Evolutionary conservation across 371 early-diverging fungal genomes (phyloP), one percentile per base, ranked within the genome.

Genomic region (Apophysomyces ossiformis): DNA sequence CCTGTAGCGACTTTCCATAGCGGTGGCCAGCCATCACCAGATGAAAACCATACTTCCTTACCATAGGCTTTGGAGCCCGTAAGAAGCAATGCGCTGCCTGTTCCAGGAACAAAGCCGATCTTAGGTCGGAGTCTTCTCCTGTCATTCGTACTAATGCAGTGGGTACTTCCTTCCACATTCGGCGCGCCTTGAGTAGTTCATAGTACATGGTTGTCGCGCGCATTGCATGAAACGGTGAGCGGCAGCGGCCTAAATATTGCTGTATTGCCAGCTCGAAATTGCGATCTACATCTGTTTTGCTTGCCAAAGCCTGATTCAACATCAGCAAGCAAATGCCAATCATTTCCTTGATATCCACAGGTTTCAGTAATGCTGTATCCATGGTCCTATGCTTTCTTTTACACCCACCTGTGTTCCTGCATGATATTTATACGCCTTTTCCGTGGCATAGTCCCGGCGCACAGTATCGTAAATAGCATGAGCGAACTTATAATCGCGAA

Each of bases 401-500:
- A 16, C n/a, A 11, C 44, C 38, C 46, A 87, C 87, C 71, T 92
- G 92, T 1, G 93, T 86, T 2, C 91, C 93, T 4, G 95, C 95
- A 69, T 90, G 89, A 74, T 92, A 92, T 69, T 91, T 93, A 82
- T 88, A 92, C 8, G 92, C 90, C 68, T 91, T 90, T 61, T 94
- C 95, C 0, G 89, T 85, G 5, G 87, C 83, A 80, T 90, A 98
- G 67, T 97, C 99, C 61, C 94, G 90, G 58, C 93, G 91, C 1
- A 93, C 94, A 0, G 89, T 89, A 64, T 96, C 96, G 66, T 97
- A 98, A 4, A 93, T 90, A 0, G 89, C 84, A 54, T 87, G 87
- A 1, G 99, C 97, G 73, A 96, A 91, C 63, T 88, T 87, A 77
- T 92, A 97, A 71, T 97, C 97, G 16, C 92, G 82, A 7, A 98